Base-by-base conservation (phyloP, 2,329 filamentous ascomycete genomes). In the Talaromyces sp. region DNA sequence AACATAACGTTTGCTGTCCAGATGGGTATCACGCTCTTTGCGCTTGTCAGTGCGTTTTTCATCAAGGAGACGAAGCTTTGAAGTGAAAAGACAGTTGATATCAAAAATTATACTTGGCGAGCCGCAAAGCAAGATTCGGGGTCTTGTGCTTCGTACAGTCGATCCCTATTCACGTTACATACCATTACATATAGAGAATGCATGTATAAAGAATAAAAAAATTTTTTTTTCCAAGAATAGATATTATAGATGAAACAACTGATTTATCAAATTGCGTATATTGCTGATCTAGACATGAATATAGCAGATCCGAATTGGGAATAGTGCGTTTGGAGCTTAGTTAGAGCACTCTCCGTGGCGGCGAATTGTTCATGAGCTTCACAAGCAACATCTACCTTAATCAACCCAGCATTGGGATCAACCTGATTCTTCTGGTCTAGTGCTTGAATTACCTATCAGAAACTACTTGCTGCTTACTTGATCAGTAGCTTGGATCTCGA, bases 51-150 rank as follows among this genome's bases (percentile, higher is more conserved):
- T 63, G 75, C 74, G 33, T 72, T 74, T 62, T 89, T 86, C 67
- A 83, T 90, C 11, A 81, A 77, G 65, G 87, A 89, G 76, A 87
- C 81, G 75, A 82, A 79, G 65, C 37, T 63, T 45, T 63, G 61
- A 14, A 48, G 52, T 14, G n/a, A 33, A 56, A 22, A 22, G 19
- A 22, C 31, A 22, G 19, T 33, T 56, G 2, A 22, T 39, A 22
- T 8, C n/a, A 1, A 22, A 8, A 37, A 39, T 56, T 14, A 11
- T 3, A 24, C 16, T 56, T 1, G 19, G 22, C n/a, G 10, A 56
- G 31, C 3, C 33, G n/a, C 10, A 39, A n/a, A 22, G 5, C 4
- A n/a, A 52, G 48, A 16, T 50, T 27, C 6, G 5, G 22, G 22
- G 22, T 22, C 10, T 35, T 13, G 47, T 52, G 24, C 6, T 52